Evolutionary conservation across 2,329 filamentous ascomycete genomes (phyloP).

Genomic region (Aureobasidium leucospermi): DNA sequence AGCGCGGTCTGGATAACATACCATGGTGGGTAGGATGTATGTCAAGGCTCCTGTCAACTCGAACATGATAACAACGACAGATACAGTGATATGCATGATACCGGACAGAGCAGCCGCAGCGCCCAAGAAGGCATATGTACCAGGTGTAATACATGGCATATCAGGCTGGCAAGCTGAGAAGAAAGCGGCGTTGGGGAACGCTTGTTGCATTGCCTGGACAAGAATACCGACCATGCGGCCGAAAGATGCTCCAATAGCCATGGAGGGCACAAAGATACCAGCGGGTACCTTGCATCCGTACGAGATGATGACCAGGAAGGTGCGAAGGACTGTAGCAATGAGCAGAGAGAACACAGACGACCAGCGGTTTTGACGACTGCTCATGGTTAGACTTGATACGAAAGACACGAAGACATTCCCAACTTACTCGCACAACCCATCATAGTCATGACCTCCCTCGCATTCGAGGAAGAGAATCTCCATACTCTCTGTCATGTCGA

Average conservation of each 20-base stretch:
- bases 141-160: conserved; percentile 91
- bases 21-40: conserved; percentile 95
- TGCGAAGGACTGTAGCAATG: conserved; percentile 71
- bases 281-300: conserved; percentile 98
- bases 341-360: conserved; percentile 71
- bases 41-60: conserved; percentile 95
- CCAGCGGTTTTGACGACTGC: conserved; percentile 58
- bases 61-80: conserved; percentile 98
- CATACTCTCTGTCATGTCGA: conserved; percentile 99
- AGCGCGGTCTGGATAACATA: conserved; percentile 24
- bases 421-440: conserved; percentile 73
- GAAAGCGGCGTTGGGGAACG: conserved; percentile 73
- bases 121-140: conserved; percentile 92
- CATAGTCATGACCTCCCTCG: conserved; percentile 78
- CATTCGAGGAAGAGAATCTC: conserved; percentile 94
- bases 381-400: conserved; percentile 15
- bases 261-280: conserved; percentile 95
- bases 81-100: conserved; percentile 97
- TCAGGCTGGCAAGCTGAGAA: conserved; percentile 86
- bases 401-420: background rate
- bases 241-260: conserved; percentile 94
- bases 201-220: conserved; percentile 81
- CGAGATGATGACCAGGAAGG: conserved; percentile 83
- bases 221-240: conserved; percentile 90
- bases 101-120: conserved; percentile 86